phyloP scores from a whole-genome alignment of 371 early-diverging fungal species.

The Syncephalastrum contaminatum region DNA sequence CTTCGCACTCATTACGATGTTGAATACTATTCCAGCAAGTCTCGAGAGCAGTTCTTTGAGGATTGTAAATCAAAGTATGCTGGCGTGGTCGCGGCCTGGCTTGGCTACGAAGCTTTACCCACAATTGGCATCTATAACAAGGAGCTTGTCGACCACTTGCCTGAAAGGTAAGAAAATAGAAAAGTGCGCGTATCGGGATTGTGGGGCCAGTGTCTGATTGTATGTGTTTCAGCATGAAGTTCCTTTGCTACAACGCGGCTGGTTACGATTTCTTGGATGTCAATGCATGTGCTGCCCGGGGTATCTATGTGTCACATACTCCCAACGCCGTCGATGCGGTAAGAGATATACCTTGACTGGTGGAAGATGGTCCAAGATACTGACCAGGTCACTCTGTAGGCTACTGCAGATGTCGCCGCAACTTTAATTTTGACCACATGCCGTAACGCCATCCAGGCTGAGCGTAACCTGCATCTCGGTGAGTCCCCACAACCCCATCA shows the following conservation, averaged over 20 bases:
- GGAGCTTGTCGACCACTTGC: slow-evolving; percentile 33
- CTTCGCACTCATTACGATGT: slow-evolving; percentile 20
- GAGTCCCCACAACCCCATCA: background rate
- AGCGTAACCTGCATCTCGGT: slow-evolving; percentile 49
- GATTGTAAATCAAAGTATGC: slow-evolving; percentile 37
- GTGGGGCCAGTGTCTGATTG: background rate
- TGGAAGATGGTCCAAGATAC: background rate
- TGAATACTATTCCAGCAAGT: slow-evolving; percentile 25
- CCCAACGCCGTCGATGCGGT: slow-evolving; percentile 43
- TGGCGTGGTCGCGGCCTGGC: slow-evolving; percentile 26
- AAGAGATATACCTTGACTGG: background rate
- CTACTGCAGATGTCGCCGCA: slow-evolving; percentile 58
- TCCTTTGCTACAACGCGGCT: slow-evolving; percentile 32
- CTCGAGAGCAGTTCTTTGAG: slow-evolving; percentile 36
- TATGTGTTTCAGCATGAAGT: slow-evolving; percentile 22
- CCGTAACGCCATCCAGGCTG: slow-evolving; percentile 44
- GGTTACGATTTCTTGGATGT: slow-evolving; percentile 47
- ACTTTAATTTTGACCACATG: slow-evolving; percentile 48
- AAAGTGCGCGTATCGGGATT: background rate
- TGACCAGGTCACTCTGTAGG: slow-evolving; percentile 15
- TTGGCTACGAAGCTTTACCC: slow-evolving; percentile 21
- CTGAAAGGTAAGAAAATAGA: slow-evolving; percentile 14
- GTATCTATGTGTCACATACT: slow-evolving; percentile 41
- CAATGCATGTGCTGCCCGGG: slow-evolving; percentile 29
- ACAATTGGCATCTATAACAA: slow-evolving; percentile 31